A percentile compares a stretch with the other conserved stretches of the same genome.
Conservation (phyloP, 805 yeast genomes). For the Ogataea degrootiae region DNA sequence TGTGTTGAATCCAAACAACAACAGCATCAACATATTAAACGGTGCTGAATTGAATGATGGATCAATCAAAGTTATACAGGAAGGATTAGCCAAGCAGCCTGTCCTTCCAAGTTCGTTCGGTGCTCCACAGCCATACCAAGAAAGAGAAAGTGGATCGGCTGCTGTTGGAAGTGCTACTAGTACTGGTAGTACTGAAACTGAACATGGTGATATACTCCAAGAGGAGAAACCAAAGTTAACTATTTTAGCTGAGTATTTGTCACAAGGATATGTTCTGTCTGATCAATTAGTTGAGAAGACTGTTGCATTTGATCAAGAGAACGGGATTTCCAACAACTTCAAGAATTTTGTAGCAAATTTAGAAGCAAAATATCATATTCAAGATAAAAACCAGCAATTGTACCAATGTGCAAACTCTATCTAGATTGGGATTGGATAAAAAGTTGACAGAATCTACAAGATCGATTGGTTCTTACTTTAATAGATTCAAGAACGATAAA, state of each 20-base stretch:
- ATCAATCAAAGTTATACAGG: slow-evolving; percentile 43
- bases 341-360: slow-evolving; percentile 47
- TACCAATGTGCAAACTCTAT: slow-evolving; percentile 33
- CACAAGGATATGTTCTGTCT: slow-evolving; percentile 66
- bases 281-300: slow-evolving; percentile 60
- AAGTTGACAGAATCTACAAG: slow-evolving; percentile 33
- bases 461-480: slow-evolving; percentile 41
- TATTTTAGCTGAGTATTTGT: slow-evolving; percentile 68
- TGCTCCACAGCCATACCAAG: slow-evolving; percentile 6
- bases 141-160: slow-evolving; percentile 10
- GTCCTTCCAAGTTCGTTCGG: slow-evolving; percentile 6
- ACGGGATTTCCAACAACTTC: slow-evolving; percentile 57
- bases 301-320: slow-evolving; percentile 56
- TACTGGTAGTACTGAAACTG: slow-evolving; percentile 4
- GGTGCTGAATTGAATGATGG: slow-evolving; percentile 70
- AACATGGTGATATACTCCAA: slow-evolving; percentile 47
- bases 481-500: slow-evolving; percentile 39
- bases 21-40: too few relatives aligned
- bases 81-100: slow-evolving; percentile 24
- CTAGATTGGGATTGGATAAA: slow-evolving; percentile 36
- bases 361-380: slow-evolving; percentile 58
- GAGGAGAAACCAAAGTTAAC: slow-evolving; percentile 75
- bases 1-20: too few relatives aligned
- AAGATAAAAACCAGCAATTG: slow-evolving; percentile 41
- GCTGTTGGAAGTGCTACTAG: slow-evolving; percentile 5